These are phyloP conservation scores for Psilocybe azurescens DNA, from an alignment of 768 basidiomycete species.

Conservation along the genomic window DNA sequence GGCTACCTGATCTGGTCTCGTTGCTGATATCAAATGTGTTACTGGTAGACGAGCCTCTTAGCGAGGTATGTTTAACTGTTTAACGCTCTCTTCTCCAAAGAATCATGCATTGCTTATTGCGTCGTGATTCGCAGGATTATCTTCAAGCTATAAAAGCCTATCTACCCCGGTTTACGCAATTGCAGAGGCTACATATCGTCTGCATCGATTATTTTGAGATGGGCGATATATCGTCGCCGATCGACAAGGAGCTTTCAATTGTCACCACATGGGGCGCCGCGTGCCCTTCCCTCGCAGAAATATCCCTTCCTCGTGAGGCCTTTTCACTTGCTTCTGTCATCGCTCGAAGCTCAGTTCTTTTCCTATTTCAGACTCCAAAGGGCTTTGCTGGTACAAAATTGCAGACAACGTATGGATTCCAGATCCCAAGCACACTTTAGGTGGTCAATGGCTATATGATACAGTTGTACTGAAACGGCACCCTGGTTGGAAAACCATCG, in stretches of 20 bases:
- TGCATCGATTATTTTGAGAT: constrained; percentile 39
- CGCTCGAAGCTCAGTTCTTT: not conserved
- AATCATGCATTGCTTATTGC: not conserved
- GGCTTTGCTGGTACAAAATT: constrained; percentile 30
- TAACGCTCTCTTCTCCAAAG: too few relatives aligned
- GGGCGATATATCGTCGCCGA: constrained; percentile 28
- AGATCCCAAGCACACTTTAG: constrained; percentile 28
- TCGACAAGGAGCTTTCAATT: constrained; percentile 40
- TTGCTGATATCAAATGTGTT: constrained; percentile 43
- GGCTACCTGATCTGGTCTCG: constrained; percentile 37
- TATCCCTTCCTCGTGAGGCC: constrained; percentile 40
- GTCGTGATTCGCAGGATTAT: constrained; percentile 23
- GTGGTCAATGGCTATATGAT: constrained; percentile 28
- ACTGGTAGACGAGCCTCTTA: constrained; percentile 34
- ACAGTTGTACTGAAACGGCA: constrained; percentile 25
- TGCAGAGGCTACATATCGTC: constrained; percentile 36
- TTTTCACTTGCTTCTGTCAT: not conserved
- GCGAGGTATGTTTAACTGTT: constrained; percentile 28
- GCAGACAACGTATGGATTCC: constrained; percentile 31
- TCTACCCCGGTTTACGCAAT: constrained; percentile 36
- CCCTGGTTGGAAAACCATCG: constrained; percentile 27
- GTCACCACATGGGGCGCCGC: constrained; percentile 42
- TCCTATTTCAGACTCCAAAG: constrained; percentile 27
- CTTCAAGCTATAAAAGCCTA: constrained; percentile 29
- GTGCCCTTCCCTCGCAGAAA: constrained; percentile 40